Base-by-base conservation (phyloP, 208 protist species). In the Porcisia hertigi region DNA sequence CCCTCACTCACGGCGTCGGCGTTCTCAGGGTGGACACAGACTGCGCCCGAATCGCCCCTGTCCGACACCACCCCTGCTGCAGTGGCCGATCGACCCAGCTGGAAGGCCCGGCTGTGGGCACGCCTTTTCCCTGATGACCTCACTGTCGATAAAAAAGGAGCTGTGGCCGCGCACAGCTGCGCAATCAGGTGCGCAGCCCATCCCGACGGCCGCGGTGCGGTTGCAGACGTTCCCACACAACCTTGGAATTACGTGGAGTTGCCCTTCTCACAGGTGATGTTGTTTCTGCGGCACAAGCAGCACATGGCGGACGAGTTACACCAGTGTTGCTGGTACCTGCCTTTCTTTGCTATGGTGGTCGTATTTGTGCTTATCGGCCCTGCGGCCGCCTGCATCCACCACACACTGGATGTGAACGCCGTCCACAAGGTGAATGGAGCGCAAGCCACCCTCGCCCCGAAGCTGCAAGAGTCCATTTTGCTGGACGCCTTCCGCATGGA, bases 401-500 rank as follows among this genome's bases (percentile, higher is more conserved):
- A 59, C 52, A 52, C 41, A n/a, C 66, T 85, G 39, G 73, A 79
- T 71, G 65, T 66, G 20, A 55, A 36, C 60, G 39, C 59, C 16
- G 25, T 81, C 9, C 71, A 69, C 23, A 72, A 55, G n/a, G 58
- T 47, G 25, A 20, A 73, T 34, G 57, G 74, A 7, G 66, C 70
- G 23, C 54, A 78, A 47, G 39, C 75, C 23, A 52, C 43, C 34
- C 20, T 0, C 0, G 41, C 73, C 18, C 71, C 80, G 3, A 3
- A 53, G 54, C n/a, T 69, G 23, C 69, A 74, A 49, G 74, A 55
- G 30, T 49, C 57, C 0, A 73, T 85, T 6, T 36, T 85, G 62
- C 60, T 82, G 16, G 77, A 84, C n/a, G 79, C 79, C 2, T 82
- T 85, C 39, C 80, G 81, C 57, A 81, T 88, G 18, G 77, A 85